Evolutionary conservation across 2,329 filamentous ascomycete species (phyloP), one percentile per base, ranked within the genome.

Genomic region (Proliferodiscus dingleyae): DNA sequence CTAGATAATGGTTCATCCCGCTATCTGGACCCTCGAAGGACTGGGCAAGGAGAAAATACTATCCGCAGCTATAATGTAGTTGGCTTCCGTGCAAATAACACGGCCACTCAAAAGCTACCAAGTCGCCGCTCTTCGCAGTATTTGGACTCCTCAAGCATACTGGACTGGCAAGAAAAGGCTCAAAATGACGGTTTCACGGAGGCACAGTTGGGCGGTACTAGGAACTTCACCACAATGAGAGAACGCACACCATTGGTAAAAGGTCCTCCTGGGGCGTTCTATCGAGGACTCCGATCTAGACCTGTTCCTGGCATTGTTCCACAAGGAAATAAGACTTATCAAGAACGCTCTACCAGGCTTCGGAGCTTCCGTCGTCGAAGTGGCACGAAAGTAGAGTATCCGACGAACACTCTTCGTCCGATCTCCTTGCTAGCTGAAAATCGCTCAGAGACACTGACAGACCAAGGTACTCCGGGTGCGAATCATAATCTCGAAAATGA

Each of bases 211-310:
- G 44, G 44, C 37, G 43, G 45, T 22, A 18, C 37, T 28, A 43
- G 22, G n/a, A 29, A 34, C 18, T n/a, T 22, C 21, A 50, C 41
- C 30, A 43, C 34, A 16, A 15, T n/a, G 23, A 45, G 30, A 39
- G 41, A 37, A 11, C 50, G 43, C 11, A 51, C 44, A 24, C 48
- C 50, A 24, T 38, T 57, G 21, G 42, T 52, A 10, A 54, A 51
- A 37, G 47, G 51, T 15, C 45, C 49, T 19, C 58, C 58, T 13
- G 59, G 58, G 29, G 56, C 52, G 8, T 57, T 61, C 22, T 60
- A 61, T 29, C 48, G 47, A 43, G 56, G 50, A 32, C 33, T 61
- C 7, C 49, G 51, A 26, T 47, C 50, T 26, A 49, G 15, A 39
- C 21, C 30, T 33, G 19, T 36, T 18, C 34, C 18, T 23, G 5